Evolutionary conservation across 2,329 filamentous ascomycete species (phyloP).

Genomic region (Aureobasidium sp.): DNA sequence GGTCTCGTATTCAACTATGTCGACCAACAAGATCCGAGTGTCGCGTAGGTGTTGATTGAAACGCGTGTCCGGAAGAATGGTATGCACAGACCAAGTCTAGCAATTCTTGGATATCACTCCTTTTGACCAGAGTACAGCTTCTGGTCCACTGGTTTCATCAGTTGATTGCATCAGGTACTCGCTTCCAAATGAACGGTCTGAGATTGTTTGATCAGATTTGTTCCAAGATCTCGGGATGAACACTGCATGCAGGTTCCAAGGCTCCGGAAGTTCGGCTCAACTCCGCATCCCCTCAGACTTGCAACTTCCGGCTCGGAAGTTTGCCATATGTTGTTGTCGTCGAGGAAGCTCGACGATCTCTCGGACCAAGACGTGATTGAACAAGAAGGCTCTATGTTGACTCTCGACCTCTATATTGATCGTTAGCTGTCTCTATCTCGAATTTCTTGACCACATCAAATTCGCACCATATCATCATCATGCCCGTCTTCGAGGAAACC

Average conservation of each 20-base stretch:
- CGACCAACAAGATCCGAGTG: not conserved
- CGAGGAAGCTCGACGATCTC: not conserved
- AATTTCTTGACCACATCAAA: not conserved
- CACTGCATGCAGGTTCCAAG: no score
- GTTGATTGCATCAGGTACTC: no score
- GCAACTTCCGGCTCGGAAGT: not conserved
- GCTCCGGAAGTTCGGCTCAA: not conserved
- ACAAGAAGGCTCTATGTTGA: not conserved
- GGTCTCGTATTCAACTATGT: not conserved
- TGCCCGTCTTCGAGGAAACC: constrained; percentile 14
- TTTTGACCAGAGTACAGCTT: no score
- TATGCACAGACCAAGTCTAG: no score
- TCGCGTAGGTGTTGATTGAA: not conserved
- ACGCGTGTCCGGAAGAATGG: no score
- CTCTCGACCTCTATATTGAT: not conserved
- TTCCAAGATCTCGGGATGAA: no score
- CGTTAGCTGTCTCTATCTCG: not conserved
- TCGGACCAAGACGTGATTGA: no score
- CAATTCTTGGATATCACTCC: no score
- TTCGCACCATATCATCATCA: not conserved
- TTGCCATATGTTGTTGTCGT: not conserved
- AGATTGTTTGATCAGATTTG: no score
- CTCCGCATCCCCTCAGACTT: not conserved
- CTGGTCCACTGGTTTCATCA: no score
- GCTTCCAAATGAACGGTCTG: no score